Base-by-base conservation (phyloP, 345 rosid genomes). In the Ricinus communis region DNA sequence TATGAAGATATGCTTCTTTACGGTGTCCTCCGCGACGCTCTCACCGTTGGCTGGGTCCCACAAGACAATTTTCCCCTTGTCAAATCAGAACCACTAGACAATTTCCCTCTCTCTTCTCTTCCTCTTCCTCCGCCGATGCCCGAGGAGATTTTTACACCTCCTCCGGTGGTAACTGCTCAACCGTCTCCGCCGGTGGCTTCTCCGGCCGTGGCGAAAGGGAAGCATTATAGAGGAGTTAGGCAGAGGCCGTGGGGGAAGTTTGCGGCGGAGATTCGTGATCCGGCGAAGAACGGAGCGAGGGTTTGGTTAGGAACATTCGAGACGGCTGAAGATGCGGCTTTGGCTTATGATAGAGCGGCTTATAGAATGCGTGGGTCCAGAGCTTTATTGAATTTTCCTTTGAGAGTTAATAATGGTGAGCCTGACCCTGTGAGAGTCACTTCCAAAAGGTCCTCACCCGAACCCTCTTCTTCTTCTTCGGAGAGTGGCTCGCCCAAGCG, bases 201-300 rank as follows among this genome's bases (percentile, higher is more conserved):
- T 50, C 55, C 25, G 7, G 36, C 21, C 21, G 50, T 68, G 68
- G 45, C 73, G 24, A 86, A 81, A 82, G 97, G 90, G 51, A 93
- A 87, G 79, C 99, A 91, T 62, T 96, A 87, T 64, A 82, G 99
- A 61, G 99, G 99, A 16, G 99, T 96, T 51, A 90, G 99, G 77
- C 96, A 86, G 78, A 76, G 99, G 76, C 99, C 99, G 53, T 96
- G 99, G 99, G 99, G 99, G 66, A 96, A 93, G 69, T 96, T 88
- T 72, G 99, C 99, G 22, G 96, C 97, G 36, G 99, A 96, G 92
- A 96, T 96, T 15, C 83, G 99, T 1, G 98, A 96, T 73, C 99
- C 98, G 68, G 98, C 98, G 24, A 96, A 93, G 84, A 91, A 96
- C 59, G 98, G 99, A 57, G 97, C 98, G 15, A 82, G 99, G 65